Evolutionary conservation across 1,284 basidiomycete species (phyloP).

Genomic region (Ganoderma meredithae): DNA sequence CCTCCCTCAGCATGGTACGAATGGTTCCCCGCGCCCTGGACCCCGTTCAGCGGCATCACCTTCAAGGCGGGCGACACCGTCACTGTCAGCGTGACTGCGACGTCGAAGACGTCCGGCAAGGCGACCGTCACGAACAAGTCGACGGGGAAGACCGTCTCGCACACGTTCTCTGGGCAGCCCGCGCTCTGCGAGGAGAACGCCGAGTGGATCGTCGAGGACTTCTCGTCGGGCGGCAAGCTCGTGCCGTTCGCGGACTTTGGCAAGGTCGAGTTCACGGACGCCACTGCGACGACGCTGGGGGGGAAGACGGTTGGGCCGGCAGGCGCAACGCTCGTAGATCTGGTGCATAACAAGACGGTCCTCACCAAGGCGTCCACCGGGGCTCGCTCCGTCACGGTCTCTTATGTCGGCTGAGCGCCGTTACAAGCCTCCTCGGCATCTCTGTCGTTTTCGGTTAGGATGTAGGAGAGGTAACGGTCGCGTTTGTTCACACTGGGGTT

Average conservation of each 20-base stretch:
- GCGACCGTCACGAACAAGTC: slow-evolving; percentile 42
- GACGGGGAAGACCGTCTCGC: slow-evolving; percentile 39
- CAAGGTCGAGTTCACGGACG: slow-evolving; percentile 39
- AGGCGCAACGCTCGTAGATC: slow-evolving; percentile 41
- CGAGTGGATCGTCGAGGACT: slow-evolving; percentile 45
- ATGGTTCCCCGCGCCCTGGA: slow-evolving; percentile 46
- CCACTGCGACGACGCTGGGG: slow-evolving; percentile 16
- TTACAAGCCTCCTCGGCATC: no score
- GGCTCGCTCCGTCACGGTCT: not conserved
- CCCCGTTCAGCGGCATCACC: slow-evolving; percentile 44
- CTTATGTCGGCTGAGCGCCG: no score
- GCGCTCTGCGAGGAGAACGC: slow-evolving; percentile 43
- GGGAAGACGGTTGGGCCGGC: slow-evolving; percentile 30
- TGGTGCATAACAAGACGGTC: slow-evolving; percentile 40
- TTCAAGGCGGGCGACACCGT: slow-evolving; percentile 39
- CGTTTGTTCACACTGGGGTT: no score
- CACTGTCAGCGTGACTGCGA: slow-evolving; percentile 40
- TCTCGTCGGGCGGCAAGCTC: slow-evolving; percentile 38
- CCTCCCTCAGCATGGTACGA: slow-evolving; percentile 46
- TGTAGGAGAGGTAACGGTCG: no score
- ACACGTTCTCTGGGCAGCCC: slow-evolving; percentile 40
- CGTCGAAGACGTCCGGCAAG: slow-evolving; percentile 39
- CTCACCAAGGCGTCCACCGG: slow-evolving; percentile 28
- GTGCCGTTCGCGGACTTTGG: slow-evolving; percentile 49
- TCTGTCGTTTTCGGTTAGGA: no score